Base-by-base conservation (phyloP, 2,329 filamentous ascomycete species). In the Harringtonia lauricola region DNA sequence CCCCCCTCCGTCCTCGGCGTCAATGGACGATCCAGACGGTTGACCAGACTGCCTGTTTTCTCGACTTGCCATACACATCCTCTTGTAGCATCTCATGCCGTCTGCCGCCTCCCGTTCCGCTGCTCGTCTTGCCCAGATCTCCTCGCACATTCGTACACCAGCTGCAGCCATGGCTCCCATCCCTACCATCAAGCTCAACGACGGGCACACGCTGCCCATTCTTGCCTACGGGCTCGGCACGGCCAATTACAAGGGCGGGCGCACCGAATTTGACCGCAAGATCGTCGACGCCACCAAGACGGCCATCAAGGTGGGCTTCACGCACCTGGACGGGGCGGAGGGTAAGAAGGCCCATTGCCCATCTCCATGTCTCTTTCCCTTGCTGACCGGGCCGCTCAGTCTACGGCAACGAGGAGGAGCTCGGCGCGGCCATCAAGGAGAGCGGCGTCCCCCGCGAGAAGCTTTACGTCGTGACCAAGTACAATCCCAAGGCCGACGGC, bases 301-400 rank as follows among this genome's bases (percentile, higher is more conserved):
- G 50, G 83, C 84, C 28, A 81, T 87, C 53, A 71, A 74, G 43
- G 60, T 76, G n/a, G 83, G 81, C 21, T 88, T 80, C 59, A 70
- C 71, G 46, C 83, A 89, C 55, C 68, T 89, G 3, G 85, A 90
- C 58, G 77, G 83, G 36, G 85, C 85, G 18, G 79, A 89, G 65
- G 64, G 79, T 80, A 57, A 45, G n/a, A n/a, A n/a, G n/a, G 62
- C 50, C 2, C 17, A 33, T 34, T 18, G 9, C 18, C 9, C n/a
- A 7, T 21, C 24, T 39, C 17, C 13, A 30, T 38, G 9, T n/a
- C 36, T n/a, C 21, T 34, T 34, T 8, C n/a, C 30, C 43, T 31
- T n/a, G 33, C 29, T 17, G 28, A 9, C 12, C 12, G 4, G 2
- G 9, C 24, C 26, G 12, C n/a, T 14, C 35, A 79, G 75, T 64